A percentile compares a stretch with the other conserved stretches of the same genome.
Conservation (phyloP, 345 rosid genomes). For the Linum tenue region DNA sequence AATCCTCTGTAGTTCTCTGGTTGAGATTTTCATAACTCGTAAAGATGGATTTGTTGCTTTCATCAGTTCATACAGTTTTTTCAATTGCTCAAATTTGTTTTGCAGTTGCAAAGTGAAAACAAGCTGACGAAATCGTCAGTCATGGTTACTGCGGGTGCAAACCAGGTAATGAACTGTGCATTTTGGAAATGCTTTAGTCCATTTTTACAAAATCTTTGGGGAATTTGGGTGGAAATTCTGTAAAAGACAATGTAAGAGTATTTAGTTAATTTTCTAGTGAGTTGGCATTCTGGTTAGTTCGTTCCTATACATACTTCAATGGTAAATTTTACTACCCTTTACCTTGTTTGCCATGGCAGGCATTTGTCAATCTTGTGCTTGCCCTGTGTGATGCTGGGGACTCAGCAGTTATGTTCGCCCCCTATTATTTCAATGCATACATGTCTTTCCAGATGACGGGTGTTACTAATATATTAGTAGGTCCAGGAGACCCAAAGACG, state of each 20-base stretch:
- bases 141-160: constrained; percentile 97
- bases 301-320: background rate
- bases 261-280: background rate
- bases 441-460: constrained; percentile 99
- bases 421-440: constrained; percentile 94
- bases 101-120: constrained; percentile 65
- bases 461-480: constrained; percentile 70
- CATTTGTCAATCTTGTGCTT: constrained; percentile 84
- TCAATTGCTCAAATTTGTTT: constrained; percentile 2
- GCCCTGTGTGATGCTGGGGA: constrained; percentile 83
- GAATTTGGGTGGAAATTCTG: background rate
- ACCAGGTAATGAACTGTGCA: constrained; percentile 46
- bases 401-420: constrained; percentile 88
- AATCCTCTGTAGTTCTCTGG: background rate
- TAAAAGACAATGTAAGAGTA: background rate
- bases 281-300: background rate
- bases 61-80: background rate
- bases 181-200: constrained; percentile 6
- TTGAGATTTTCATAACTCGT: background rate
- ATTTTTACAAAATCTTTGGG: background rate
- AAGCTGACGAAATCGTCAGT: constrained; percentile 63
- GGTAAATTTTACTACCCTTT: constrained; percentile 7
- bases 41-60: background rate
- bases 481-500: constrained; percentile 59
- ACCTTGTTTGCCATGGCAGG: constrained; percentile 38